A percentile compares a stretch with the other conserved stretches of the same genome.
Conservation (phyloP, 352 stramenopile species). For the Pythium grandisporangium region DNA sequence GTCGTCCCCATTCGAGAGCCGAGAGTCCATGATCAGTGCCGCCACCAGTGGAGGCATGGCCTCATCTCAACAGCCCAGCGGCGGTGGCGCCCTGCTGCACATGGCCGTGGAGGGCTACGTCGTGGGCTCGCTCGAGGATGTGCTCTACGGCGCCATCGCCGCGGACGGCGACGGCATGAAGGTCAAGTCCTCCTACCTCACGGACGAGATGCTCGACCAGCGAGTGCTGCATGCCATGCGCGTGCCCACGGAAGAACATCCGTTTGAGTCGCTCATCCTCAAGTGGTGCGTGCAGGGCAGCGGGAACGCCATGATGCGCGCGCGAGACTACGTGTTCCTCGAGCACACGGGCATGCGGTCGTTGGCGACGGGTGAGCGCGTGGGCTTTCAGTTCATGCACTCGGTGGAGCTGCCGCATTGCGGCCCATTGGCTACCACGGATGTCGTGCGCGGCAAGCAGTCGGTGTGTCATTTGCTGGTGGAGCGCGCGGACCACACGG, state of each 20-base stretch:
- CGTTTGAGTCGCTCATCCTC: conserved; percentile 9
- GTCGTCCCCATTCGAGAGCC: no score
- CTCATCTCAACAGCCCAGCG: no score
- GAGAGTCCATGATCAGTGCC: no score
- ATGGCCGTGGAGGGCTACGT: conserved; percentile 42
- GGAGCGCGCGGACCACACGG: conserved; percentile 7
- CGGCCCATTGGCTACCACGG: conserved; percentile 1
- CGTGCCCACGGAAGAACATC: conserved; percentile 14
- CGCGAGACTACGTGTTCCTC: conserved; percentile 34
- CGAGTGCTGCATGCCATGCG: conserved; percentile 34
- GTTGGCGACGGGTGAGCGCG: conserved; percentile 16
- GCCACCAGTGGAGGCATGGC: no score
- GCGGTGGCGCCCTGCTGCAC: background rate
- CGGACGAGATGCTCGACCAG: conserved; percentile 9
- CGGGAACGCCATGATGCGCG: conserved; percentile 11
- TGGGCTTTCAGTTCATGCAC: conserved; percentile 26
- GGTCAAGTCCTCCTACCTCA: conserved; percentile 15
- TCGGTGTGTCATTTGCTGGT: conserved; percentile 7
- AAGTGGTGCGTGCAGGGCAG: conserved; percentile 14
- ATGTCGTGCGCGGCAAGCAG: conserved; percentile 3
- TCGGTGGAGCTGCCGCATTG: conserved; percentile 18
- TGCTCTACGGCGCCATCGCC: conserved; percentile 46
- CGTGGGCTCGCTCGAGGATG: conserved; percentile 41
- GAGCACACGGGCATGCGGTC: conserved; percentile 28
- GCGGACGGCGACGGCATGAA: conserved; percentile 20